Conservation (phyloP, 768 basidiomycete genomes). For the Scleroderma bovista region DNA sequence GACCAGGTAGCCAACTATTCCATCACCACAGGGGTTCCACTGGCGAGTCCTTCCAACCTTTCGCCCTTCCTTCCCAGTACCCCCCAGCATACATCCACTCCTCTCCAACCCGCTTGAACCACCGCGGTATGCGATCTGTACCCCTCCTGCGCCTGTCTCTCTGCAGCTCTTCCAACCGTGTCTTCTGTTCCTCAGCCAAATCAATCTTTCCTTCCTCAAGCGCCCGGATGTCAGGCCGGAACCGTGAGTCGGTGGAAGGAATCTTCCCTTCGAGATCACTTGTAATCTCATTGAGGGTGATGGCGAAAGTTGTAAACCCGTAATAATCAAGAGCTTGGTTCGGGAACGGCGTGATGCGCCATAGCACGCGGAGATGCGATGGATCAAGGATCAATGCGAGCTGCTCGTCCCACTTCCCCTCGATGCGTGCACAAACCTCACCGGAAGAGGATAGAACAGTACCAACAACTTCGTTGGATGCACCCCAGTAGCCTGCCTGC, state of each 20-base stretch:
- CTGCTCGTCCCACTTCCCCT: constrained; percentile 88
- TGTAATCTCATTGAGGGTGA: constrained; percentile 78
- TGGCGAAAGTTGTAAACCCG: constrained; percentile 76
- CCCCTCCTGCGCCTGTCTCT: constrained; percentile 62
- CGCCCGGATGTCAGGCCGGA: constrained; percentile 76
- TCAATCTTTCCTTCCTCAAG: constrained; percentile 74
- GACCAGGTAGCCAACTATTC: no score
- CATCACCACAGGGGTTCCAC: constrained; percentile 63
- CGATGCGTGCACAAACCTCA: constrained; percentile 54
- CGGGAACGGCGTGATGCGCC: constrained; percentile 72
- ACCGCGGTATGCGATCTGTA: constrained; percentile 56
- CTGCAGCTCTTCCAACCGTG: constrained; percentile 69
- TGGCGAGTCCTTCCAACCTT: constrained; percentile 51
- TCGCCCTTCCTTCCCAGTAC: constrained; percentile 75
- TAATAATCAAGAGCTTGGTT: constrained; percentile 68
- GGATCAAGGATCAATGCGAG: constrained; percentile 63
- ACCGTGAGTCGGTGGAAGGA: constrained; percentile 77
- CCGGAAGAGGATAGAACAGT: constrained; percentile 50
- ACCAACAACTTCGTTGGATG: constrained; percentile 69
- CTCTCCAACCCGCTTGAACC: constrained; percentile 68
- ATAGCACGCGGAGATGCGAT: constrained; percentile 68
- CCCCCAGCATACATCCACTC: constrained; percentile 76
- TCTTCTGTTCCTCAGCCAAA: constrained; percentile 67
- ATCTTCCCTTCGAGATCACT: constrained; percentile 56
- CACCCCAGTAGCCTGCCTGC: constrained; percentile 78